Evolutionary conservation across 345 rosid genomes (phyloP).

Genomic region (Corchorus capsularis): DNA sequence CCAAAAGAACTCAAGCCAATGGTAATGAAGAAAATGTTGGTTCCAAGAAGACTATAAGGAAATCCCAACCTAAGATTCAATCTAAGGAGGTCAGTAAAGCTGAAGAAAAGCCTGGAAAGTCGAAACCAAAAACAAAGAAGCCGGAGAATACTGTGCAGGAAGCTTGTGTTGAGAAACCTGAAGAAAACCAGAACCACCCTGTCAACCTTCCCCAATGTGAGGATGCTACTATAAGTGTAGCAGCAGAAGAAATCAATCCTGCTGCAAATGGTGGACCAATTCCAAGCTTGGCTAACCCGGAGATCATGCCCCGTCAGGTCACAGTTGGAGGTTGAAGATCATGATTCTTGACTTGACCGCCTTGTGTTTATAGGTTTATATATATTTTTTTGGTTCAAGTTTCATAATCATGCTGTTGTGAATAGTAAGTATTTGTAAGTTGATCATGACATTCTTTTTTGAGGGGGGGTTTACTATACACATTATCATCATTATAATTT

Average conservation of each 20-base stretch:
- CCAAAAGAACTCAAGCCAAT: constrained; percentile 44
- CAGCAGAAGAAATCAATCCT: constrained; percentile 27
- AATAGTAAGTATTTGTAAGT: constrained; percentile 36
- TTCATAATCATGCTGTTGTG: constrained; percentile 34
- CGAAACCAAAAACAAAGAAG: constrained; percentile 41
- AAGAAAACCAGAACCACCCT: constrained; percentile 37
- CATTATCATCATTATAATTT: constrained; percentile 13
- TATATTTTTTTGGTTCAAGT: constrained; percentile 14
- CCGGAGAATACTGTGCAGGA: constrained; percentile 27
- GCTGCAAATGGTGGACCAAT: constrained; percentile 33
- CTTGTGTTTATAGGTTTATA: constrained; percentile 24
- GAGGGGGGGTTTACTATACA: constrained; percentile 16
- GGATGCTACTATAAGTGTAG: constrained; percentile 24
- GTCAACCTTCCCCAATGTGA: constrained; percentile 25
- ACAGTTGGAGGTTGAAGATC: constrained; percentile 60
- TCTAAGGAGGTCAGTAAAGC: constrained; percentile 33
- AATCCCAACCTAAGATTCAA: constrained; percentile 49
- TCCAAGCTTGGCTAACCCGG: constrained; percentile 39
- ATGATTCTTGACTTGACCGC: constrained; percentile 5
- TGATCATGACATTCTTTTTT: constrained; percentile 29
- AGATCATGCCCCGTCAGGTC: constrained; percentile 57
- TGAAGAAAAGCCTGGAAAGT: constrained; percentile 35
- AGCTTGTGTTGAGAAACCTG: constrained; percentile 28
- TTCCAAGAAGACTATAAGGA: constrained; percentile 49
- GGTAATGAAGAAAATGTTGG: constrained; percentile 38